phyloP scores from a whole-genome alignment of 768 basidiomycete genomes.

The Kwoniella europaea region DNA sequence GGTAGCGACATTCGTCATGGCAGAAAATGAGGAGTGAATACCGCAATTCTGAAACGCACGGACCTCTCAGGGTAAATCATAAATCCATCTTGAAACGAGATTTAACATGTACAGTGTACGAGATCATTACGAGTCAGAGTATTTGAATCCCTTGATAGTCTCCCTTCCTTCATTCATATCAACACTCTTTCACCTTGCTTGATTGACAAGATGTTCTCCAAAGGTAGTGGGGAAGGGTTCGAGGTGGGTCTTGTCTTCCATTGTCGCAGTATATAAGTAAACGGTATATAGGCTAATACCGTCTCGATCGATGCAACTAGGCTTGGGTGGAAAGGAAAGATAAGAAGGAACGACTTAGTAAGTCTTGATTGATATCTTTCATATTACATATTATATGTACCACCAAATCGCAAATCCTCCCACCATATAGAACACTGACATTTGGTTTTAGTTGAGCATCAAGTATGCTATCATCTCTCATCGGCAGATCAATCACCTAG shows the following conservation, averaged over 20 bases:
- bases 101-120: too few species aligned
- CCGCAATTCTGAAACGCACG: slow-evolving; percentile 1
- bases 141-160: not conserved
- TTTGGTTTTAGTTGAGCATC: slow-evolving; percentile 3
- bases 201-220: not conserved
- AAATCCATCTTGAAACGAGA: not conserved
- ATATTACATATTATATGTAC: too few species aligned
- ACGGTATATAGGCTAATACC: not conserved
- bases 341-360: slow-evolving; percentile 2
- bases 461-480: not conserved
- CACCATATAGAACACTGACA: too few species aligned
- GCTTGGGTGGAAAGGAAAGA: slow-evolving; percentile 12
- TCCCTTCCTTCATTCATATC: too few species aligned
- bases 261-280: not conserved
- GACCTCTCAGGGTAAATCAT: not conserved
- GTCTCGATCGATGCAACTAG: not conserved
- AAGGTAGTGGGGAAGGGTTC: not conserved
- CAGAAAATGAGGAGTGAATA: too few species aligned
- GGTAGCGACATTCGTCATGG: too few species aligned
- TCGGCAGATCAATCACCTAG: not conserved
- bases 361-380: not conserved
- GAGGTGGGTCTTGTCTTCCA: not conserved
- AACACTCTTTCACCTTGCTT: too few species aligned
- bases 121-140: too few species aligned
- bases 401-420: too few species aligned